Evolutionary conservation across 2,329 filamentous ascomycete genomes (phyloP).

Genomic region (Kalmusia sp.): DNA sequence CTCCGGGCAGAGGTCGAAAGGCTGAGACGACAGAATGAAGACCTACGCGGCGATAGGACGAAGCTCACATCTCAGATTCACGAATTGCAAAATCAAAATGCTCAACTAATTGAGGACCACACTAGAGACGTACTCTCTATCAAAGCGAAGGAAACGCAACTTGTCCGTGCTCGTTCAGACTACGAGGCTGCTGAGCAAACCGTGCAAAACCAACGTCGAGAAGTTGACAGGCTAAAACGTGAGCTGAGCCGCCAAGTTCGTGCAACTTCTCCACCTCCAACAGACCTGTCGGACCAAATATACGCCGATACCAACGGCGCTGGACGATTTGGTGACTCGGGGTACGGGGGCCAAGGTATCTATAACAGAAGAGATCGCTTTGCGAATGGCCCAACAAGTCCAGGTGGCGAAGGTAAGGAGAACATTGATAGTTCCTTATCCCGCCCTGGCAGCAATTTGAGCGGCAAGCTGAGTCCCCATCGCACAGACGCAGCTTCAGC

Average conservation of each 20-base stretch:
- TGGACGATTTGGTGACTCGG: constrained; percentile 42
- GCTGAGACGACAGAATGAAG: constrained; percentile 76
- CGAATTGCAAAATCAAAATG: constrained; percentile 96
- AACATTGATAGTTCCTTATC: constrained; percentile 49
- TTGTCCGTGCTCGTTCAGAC: constrained; percentile 89
- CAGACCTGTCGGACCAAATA: constrained; percentile 52
- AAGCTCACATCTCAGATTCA: constrained; percentile 86
- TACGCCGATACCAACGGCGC: constrained; percentile 67
- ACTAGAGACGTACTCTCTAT: constrained; percentile 94
- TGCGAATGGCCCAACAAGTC: constrained; percentile 39
- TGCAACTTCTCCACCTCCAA: constrained; percentile 63
- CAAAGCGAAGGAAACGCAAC: constrained; percentile 97
- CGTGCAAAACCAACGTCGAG: constrained; percentile 82
- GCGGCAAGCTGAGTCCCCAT: constrained; percentile 48
- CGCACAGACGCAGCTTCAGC: constrained; percentile 41
- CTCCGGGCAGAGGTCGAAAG: constrained; percentile 83
- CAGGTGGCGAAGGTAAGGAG: constrained; percentile 56
- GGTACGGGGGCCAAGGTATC: constrained; percentile 50
- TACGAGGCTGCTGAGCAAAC: constrained; percentile 86
- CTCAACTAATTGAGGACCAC: constrained; percentile 94
- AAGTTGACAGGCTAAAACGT: constrained; percentile 92
- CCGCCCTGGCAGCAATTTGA: constrained; percentile 42
- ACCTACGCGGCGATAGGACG: constrained; percentile 80
- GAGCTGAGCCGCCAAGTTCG: constrained; percentile 68
- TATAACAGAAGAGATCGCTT: constrained; percentile 38